A percentile compares a stretch with the other conserved stretches of the same genome.
Conservation (phyloP, 345 rosid species). For the Rhodomyrtus tomentosa region DNA sequence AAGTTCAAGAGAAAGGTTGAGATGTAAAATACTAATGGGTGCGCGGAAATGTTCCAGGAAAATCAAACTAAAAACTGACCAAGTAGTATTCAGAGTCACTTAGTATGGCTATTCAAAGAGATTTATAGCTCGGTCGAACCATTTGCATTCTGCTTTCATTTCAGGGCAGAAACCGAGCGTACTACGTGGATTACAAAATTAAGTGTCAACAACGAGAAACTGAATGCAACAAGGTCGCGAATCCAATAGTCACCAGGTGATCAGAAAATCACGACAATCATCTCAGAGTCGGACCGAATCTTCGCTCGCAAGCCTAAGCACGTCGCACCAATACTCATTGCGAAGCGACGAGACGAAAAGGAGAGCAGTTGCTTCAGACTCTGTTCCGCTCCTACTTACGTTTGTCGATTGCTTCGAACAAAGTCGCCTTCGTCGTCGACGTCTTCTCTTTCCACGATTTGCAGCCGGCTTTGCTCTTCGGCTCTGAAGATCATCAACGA, state of each 20-base stretch:
- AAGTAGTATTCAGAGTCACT: not conserved
- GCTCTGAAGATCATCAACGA: not conserved
- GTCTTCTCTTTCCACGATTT: slow-evolving; percentile 6
- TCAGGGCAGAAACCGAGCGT: not conserved
- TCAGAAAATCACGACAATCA: not conserved
- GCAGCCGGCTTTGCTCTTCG: slow-evolving; percentile 4
- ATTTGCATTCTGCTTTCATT: not conserved
- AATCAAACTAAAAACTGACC: not conserved
- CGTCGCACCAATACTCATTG: not conserved
- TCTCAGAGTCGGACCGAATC: not conserved
- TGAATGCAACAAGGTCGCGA: no score
- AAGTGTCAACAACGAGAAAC: no score
- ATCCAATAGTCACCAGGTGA: no score
- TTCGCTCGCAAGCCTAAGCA: not conserved
- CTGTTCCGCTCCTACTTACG: not conserved
- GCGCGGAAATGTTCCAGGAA: not conserved
- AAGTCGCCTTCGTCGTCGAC: not conserved
- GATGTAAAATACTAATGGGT: not conserved
- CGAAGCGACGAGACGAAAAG: not conserved
- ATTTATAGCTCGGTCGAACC: not conserved
- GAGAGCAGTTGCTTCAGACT: not conserved
- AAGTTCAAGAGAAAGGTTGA: not conserved
- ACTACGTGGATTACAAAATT: no score
- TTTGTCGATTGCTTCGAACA: slow-evolving; percentile 4
- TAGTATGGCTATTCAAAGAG: not conserved